Conservation (phyloP, 208 protist genomes). For the Crithidia fasciculata region DNA sequence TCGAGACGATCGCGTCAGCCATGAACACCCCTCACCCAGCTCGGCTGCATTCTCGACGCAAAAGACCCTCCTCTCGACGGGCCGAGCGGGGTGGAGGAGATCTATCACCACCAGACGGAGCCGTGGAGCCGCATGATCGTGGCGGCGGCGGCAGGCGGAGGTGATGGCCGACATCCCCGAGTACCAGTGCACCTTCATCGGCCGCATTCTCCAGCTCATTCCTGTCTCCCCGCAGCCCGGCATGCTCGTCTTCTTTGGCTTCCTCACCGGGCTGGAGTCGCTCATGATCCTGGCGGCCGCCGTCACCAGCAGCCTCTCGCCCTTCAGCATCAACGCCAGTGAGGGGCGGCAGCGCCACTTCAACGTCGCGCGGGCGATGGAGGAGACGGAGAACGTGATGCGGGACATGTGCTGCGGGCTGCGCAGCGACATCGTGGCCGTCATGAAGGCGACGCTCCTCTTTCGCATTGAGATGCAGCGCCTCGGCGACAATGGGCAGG, state of each 20-base stretch:
- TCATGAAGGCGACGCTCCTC: constrained; percentile 67
- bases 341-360: constrained; percentile 41
- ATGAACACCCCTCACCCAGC: constrained; percentile 75
- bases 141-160: constrained; percentile 31
- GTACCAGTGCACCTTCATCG: constrained; percentile 71
- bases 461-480: constrained; percentile 50
- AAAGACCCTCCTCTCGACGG: constrained; percentile 31
- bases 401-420: constrained; percentile 56
- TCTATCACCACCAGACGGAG: constrained; percentile 30
- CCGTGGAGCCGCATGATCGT: constrained; percentile 38
- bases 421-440: constrained; percentile 67
- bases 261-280: constrained; percentile 69
- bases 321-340: constrained; percentile 53
- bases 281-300: constrained; percentile 76
- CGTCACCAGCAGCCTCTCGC: constrained; percentile 64
- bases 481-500: constrained; percentile 48
- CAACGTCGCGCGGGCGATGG: constrained; percentile 67
- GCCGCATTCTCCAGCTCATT: constrained; percentile 73
- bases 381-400: constrained; percentile 85
- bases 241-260: constrained; percentile 77
- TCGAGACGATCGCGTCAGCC: constrained; percentile 60
- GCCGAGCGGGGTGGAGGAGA: constrained; percentile 45
- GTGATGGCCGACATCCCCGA: constrained; percentile 39
- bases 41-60: constrained; percentile 72
- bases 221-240: constrained; percentile 67